These are phyloP conservation scores for Diospyros lotus DNA, from an alignment of 148 eudicot genomes.

Conservation along the genomic window DNA sequence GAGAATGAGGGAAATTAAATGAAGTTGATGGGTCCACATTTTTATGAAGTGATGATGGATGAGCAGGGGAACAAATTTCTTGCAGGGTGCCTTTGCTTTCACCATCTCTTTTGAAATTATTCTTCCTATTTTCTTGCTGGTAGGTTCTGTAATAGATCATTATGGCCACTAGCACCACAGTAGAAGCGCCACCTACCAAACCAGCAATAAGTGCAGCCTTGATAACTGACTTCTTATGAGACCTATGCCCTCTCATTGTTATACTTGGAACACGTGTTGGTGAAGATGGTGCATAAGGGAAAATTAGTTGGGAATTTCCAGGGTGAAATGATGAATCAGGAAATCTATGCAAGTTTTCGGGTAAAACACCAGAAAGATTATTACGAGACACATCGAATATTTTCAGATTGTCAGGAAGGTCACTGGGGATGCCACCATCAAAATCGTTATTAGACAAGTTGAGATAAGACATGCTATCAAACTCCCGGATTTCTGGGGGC, in stretches of 20 bases:
- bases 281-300: constrained; percentile 27
- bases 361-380: constrained; percentile 62
- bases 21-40: constrained; percentile 25
- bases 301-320: constrained; percentile 46
- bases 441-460: constrained; percentile 54
- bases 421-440: constrained; percentile 49
- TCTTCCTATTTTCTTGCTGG: constrained; percentile 12
- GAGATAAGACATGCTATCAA: constrained; percentile 39
- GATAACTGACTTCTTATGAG: constrained; percentile 29
- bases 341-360: constrained; percentile 47
- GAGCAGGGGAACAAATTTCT: constrained; percentile 24
- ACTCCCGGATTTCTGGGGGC: constrained; percentile 41
- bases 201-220: constrained; percentile 47
- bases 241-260: constrained; percentile 24
- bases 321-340: constrained; percentile 63
- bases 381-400: constrained; percentile 54
- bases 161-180: constrained; percentile 31
- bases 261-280: constrained; percentile 22
- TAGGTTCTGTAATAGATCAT: constrained; percentile 40
- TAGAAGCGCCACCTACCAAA: constrained; percentile 31
- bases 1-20: constrained; percentile 13
- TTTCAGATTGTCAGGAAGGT: constrained; percentile 40
- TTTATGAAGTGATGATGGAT: constrained; percentile 22
- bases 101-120: constrained; percentile 17
- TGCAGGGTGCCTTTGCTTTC: constrained; percentile 30